Conservation (phyloP, 495 filamentous ascomycete species). For the Neurospora sp. region DNA sequence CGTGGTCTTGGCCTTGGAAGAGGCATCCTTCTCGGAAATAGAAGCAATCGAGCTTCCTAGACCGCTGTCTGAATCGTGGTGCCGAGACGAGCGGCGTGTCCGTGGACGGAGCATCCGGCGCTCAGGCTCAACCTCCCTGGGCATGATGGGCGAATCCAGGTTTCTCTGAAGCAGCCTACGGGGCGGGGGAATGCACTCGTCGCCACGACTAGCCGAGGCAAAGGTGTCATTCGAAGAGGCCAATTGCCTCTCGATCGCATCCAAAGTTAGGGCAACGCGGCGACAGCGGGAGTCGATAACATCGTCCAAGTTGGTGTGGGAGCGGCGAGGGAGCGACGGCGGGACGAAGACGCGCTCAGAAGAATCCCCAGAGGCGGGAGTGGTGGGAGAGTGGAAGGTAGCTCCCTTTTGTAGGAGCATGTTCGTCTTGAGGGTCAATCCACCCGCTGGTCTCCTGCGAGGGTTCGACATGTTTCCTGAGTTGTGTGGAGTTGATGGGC, state of each 20-base stretch:
- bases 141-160: slow-evolving; percentile 30
- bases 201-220: slow-evolving; percentile 23
- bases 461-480: slow-evolving; percentile 42
- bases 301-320: slow-evolving; percentile 54
- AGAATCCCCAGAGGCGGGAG: slow-evolving; percentile 27
- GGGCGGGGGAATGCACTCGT: slow-evolving; percentile 42
- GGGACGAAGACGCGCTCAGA: slow-evolving; percentile 37
- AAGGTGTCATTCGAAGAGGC: slow-evolving; percentile 17
- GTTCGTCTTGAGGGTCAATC: slow-evolving; percentile 41
- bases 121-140: slow-evolving; percentile 28
- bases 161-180: slow-evolving; percentile 41
- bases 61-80: slow-evolving; percentile 54
- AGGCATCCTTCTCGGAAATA: slow-evolving; percentile 20
- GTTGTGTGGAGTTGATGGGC: slow-evolving; percentile 22
- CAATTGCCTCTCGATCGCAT: slow-evolving; percentile 40
- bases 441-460: slow-evolving; percentile 36
- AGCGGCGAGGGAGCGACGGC: slow-evolving; percentile 46
- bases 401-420: slow-evolving; percentile 50
- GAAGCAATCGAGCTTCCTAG: slow-evolving; percentile 47
- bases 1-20: slow-evolving; percentile 17
- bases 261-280: slow-evolving; percentile 41
- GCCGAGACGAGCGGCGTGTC: slow-evolving; percentile 37
- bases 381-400: slow-evolving; percentile 50
- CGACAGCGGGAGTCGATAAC: slow-evolving; percentile 46
- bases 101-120: slow-evolving; percentile 40